Evolutionary conservation across 1,139 yeast species (phyloP).

Genomic region (Magnusiomyces sp.): DNA sequence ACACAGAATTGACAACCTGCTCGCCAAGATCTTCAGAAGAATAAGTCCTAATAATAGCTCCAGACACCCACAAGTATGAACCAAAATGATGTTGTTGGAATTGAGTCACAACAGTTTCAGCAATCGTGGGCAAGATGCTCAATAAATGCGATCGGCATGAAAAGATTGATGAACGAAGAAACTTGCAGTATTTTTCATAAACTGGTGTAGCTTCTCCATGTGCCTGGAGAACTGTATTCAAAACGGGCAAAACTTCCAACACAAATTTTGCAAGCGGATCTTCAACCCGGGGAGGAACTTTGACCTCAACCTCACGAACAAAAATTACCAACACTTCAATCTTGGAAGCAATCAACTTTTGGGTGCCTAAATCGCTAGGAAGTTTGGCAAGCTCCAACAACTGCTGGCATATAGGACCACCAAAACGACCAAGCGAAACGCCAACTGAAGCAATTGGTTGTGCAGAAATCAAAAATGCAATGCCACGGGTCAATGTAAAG

Average conservation of each 20-base stretch:
- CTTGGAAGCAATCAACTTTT: constrained; percentile 57
- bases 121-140: constrained; percentile 56
- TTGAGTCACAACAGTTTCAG: constrained; percentile 55
- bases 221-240: constrained; percentile 41
- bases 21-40: constrained; percentile 45
- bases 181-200: constrained; percentile 67
- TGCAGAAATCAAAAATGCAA: constrained; percentile 71
- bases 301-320: constrained; percentile 43
- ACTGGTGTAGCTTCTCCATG: constrained; percentile 47
- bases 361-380: constrained; percentile 34
- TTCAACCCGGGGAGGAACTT: constrained; percentile 24
- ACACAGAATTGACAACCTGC: constrained; percentile 36
- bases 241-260: constrained; percentile 53
- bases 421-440: constrained; percentile 47
- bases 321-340: constrained; percentile 69
- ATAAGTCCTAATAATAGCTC: constrained; percentile 69
- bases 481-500: constrained; percentile 80
- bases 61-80: constrained; percentile 87
- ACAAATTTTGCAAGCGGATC: constrained; percentile 55
- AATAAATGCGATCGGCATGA: constrained; percentile 58
- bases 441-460: constrained; percentile 41
- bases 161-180: constrained; percentile 57
- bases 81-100: constrained; percentile 65
- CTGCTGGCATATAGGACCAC: constrained; percentile 55
- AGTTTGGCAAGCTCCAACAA: constrained; percentile 28